Evolutionary conservation across 257 asterid species (phyloP), one percentile per base, ranked within the genome.

Genomic region (Solanum lignicaule): DNA sequence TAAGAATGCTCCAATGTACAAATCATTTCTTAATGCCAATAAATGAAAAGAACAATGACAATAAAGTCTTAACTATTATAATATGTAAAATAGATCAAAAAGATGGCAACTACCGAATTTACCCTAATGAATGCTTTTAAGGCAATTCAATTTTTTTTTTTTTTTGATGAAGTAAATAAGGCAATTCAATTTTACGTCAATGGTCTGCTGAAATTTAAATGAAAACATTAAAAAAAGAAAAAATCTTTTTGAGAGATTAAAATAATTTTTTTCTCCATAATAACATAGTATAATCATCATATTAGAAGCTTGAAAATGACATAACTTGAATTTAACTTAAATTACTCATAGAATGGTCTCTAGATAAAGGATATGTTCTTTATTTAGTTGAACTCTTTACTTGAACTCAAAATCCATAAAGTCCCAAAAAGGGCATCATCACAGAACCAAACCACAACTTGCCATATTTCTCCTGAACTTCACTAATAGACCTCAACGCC

Each of bases 151-250:
- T n/a, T 62, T n/a, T n/a, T n/a, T n/a, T n/a, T n/a, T n/a, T n/a
- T n/a, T n/a, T n/a, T n/a, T n/a, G n/a, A n/a, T n/a, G n/a, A n/a
- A n/a, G n/a, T n/a, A n/a, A n/a, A n/a, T 60, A 4, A 62, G 15
- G 31, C 31, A 62, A n/a, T n/a, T n/a, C 31, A 62, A 62, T n/a
- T 62, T n/a, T n/a, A 2, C 71, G 5, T 62, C 31, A 62, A n/a
- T n/a, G 6, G 31, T 62, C 71, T 10, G 31, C 71, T n/a, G 71
- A 10, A 62, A n/a, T 10, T 2, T 9, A 4, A 62, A 23, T 62
- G 71, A 9, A n/a, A 23, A 62, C 14, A n/a, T 62, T 9, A 95
- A 4, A 94, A 5, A 52, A 5, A 94, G n/a, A 5, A 46, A 15
- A 2, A 15, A 5, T 0, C 21, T 16, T 16, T 16, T 16, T 52